Conservation (phyloP, 441 rosid species). For the Rhodomyrtus psidioides region DNA sequence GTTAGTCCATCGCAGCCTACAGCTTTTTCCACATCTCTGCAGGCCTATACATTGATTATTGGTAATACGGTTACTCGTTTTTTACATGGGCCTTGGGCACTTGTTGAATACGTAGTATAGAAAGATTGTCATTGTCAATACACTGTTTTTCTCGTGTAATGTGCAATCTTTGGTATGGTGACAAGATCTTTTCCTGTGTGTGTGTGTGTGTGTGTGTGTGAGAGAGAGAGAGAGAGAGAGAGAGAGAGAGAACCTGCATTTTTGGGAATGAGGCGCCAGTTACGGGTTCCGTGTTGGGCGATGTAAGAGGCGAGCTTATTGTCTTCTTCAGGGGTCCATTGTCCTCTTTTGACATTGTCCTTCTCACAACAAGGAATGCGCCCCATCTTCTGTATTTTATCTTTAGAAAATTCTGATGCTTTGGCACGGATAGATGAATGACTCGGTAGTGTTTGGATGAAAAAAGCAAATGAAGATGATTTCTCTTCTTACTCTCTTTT, state of each 20-base stretch:
- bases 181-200: not conserved
- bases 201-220: not conserved
- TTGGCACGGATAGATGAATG: not conserved
- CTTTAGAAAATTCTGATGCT: constrained; percentile 1
- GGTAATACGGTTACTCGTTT: not conserved
- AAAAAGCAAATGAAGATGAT: not conserved
- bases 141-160: not conserved
- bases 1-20: constrained; percentile 77
- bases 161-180: not conserved
- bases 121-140: not conserved
- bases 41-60: constrained; percentile 24
- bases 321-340: constrained; percentile 96
- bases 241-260: constrained; percentile 49
- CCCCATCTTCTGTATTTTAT: constrained; percentile 46
- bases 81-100: not conserved
- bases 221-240: not conserved
- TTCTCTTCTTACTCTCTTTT: not conserved
- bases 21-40: constrained; percentile 83
- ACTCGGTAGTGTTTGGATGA: not conserved
- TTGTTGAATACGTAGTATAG: not conserved
- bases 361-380: constrained; percentile 92
- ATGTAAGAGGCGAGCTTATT: constrained; percentile 92
- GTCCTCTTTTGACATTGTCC: constrained; percentile 88
- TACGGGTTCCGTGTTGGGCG: constrained; percentile 91
- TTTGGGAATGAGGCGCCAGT: constrained; percentile 97